Evolutionary conservation across 371 early-diverging fungal species (phyloP), one percentile per base, ranked within the genome.

Genomic region (Chytridiales sp.): DNA sequence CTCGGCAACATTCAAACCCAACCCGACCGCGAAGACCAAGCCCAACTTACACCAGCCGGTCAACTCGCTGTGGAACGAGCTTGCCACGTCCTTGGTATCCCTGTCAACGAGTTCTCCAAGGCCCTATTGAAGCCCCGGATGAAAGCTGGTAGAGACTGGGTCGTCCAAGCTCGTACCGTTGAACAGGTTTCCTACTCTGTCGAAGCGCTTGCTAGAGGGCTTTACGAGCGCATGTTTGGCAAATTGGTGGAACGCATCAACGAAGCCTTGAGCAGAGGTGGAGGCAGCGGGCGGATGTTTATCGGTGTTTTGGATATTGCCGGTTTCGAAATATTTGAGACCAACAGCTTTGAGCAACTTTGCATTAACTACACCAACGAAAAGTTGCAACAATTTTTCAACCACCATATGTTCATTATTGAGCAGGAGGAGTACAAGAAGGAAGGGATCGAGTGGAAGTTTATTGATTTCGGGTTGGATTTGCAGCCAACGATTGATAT

Each of bases 281-380:
- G n/a, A n/a, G n/a, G n/a, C n/a, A n/a, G n/a, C n/a, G n/a, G n/a
- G n/a, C n/a, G n/a, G n/a, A 80, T 86, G 13, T 99, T 94, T 67
- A 99, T 99, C 67, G 99, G 99, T 41, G 98, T 99, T 5, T 76
- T 99, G 21, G 99, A 99, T 85, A 99, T 99, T 75, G 99, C 99
- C 32, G 99, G 99, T 3, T 99, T 99, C 77, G 99, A 99, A 76
- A 99, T 99, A 49, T 97, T 98, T 66, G 90, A 97, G 66, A 87
- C 81, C 58, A 99, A 99, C 78, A 89, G 91, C 64, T 99, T 99
- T 82, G 99, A 99, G 73, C 99, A 99, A 72, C 83, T 99, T 26
- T 97, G 95, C 72, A 99, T 99, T 80, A 99, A 99, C 78, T 99
- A 99, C 75, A 98, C 99, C 34, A 99, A 99, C 76, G 99, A 99